Conservation (phyloP, 164 flowering plant species). For the Tetracentron sinense region DNA sequence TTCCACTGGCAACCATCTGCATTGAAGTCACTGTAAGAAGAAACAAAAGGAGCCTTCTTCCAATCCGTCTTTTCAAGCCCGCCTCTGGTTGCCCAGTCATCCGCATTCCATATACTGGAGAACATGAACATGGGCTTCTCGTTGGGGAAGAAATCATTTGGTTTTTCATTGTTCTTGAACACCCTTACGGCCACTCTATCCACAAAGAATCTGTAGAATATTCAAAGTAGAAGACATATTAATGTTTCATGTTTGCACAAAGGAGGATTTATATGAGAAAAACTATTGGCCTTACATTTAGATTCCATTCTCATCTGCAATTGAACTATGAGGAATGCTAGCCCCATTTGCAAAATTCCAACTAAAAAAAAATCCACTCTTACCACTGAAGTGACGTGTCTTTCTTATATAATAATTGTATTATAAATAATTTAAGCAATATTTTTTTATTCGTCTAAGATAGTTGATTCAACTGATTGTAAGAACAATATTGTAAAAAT, state of each 20-base stretch:
- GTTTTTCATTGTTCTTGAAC: conserved; percentile 60
- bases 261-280: no score
- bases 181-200: conserved; percentile 78
- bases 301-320: no score
- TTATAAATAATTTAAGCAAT: no score
- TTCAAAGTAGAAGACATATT: not conserved
- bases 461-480: no score
- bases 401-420: no score
- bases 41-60: conserved; percentile 89
- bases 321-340: no score
- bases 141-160: conserved; percentile 79
- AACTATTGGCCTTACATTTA: no score
- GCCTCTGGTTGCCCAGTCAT: conserved; percentile 97
- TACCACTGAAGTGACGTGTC: no score
- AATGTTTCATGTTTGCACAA: not conserved
- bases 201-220: conserved; percentile 59
- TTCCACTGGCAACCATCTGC: conserved; percentile 87
- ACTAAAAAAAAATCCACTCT: no score
- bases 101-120: conserved; percentile 98
- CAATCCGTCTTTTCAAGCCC: conserved; percentile 94
- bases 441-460: no score
- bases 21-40: conserved; percentile 76
- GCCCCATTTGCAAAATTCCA: no score
- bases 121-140: conserved; percentile 92
- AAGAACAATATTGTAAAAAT: no score